These are phyloP conservation scores for Mortierella sp. DNA, from an alignment of 371 early-diverging fungal species.

Conservation along the genomic window DNA sequence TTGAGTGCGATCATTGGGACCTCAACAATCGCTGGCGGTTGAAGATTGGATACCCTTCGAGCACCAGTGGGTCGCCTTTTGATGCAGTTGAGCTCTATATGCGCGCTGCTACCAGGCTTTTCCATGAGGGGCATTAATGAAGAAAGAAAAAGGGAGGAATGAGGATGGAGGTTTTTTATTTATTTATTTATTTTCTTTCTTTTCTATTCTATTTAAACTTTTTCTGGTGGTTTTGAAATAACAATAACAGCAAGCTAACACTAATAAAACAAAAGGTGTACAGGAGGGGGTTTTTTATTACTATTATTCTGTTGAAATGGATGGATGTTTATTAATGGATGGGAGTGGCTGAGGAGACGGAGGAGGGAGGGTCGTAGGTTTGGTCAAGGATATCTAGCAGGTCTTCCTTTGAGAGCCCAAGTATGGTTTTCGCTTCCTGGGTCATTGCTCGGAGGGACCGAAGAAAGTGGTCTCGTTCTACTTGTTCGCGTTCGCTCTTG, in stretches of 20 bases:
- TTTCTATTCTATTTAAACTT: not conserved
- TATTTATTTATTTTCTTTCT: not conserved
- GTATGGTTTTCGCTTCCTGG: not conserved
- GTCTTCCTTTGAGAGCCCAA: not conserved
- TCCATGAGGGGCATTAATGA: conserved; percentile 64
- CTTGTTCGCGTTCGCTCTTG: not conserved
- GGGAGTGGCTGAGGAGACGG: not conserved
- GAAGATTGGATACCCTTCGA: conserved; percentile 50
- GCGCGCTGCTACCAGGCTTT: conserved; percentile 80
- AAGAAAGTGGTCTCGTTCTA: not conserved
- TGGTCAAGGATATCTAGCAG: not conserved
- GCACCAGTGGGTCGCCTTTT: conserved; percentile 60
- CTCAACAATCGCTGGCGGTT: conserved; percentile 72
- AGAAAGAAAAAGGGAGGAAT: too few relatives aligned
- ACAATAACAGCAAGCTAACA: too few relatives aligned
- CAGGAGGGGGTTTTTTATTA: not conserved
- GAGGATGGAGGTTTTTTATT: not conserved
- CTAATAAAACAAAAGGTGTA: not conserved
- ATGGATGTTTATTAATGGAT: not conserved
- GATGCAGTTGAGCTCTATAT: conserved; percentile 86
- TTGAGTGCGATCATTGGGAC: conserved; percentile 90
- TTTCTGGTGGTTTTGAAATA: not conserved
- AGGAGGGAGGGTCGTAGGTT: not conserved
- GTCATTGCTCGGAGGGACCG: not conserved
- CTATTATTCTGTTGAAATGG: not conserved